phyloP scores from a whole-genome alignment of 1,284 basidiomycete genomes.

The Cryptococcus jaspeensis region DNA sequence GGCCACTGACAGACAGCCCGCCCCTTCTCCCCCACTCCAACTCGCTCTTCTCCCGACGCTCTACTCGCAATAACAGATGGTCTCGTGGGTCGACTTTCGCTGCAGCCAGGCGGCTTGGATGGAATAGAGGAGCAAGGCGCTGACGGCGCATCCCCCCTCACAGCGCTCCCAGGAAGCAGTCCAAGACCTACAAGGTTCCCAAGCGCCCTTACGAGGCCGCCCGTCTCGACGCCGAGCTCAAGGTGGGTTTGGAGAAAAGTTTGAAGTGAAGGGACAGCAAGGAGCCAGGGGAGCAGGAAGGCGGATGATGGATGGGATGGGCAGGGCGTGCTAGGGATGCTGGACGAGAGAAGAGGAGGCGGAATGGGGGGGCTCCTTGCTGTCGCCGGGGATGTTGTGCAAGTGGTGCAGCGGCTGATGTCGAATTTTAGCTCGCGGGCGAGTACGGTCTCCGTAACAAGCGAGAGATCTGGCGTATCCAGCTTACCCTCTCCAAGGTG shows the following conservation, averaged over 20 bases:
- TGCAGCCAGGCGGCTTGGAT: neutral
- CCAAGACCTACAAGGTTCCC: conserved; percentile 91
- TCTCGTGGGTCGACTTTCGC: conserved; percentile 10
- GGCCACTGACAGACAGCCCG: neutral
- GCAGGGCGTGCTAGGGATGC: neutral
- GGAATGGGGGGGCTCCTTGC: neutral
- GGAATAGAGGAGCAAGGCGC: too few relatives aligned
- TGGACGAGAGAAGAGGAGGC: neutral
- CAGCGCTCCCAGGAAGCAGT: conserved; percentile 49
- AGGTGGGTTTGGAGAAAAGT: conserved; percentile 59
- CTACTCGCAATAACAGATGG: conserved; percentile 13
- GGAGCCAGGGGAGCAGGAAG: neutral
- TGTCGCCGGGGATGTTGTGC: neutral
- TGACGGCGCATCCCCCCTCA: too few relatives aligned
- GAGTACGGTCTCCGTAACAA: conserved; percentile 99
- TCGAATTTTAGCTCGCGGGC: conserved; percentile 77
- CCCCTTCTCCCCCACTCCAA: neutral
- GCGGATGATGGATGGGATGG: neutral
- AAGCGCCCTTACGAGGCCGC: conserved; percentile 96
- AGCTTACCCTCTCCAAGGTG: conserved; percentile 88
- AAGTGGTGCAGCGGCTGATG: neutral
- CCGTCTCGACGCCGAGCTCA: conserved; percentile 98
- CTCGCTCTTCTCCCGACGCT: conserved; percentile 1
- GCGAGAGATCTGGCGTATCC: conserved; percentile 99
- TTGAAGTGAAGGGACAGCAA: conserved; percentile 1